Conservation (phyloP, 495 filamentous ascomycete species). For the Penicillium paxilli region DNA sequence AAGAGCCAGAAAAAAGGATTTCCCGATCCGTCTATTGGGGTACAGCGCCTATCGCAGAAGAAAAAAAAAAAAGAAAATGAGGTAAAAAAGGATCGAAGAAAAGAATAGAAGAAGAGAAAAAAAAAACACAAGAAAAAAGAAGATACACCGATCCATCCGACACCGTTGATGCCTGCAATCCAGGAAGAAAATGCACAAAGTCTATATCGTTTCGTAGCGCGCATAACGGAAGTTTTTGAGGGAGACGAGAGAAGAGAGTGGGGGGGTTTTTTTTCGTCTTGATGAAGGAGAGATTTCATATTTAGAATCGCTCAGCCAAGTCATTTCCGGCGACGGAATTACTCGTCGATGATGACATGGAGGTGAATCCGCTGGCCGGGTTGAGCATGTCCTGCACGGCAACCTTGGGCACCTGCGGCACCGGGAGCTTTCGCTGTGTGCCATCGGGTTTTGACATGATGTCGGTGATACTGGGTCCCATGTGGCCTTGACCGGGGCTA, state of each 20-base stretch:
- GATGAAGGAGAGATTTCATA: not conserved
- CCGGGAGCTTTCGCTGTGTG: constrained; percentile 88
- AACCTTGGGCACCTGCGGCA: constrained; percentile 85
- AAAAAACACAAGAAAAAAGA: constrained; percentile 13
- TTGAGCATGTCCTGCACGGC: constrained; percentile 85
- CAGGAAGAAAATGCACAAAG: constrained; percentile 42
- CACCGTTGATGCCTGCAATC: constrained; percentile 35
- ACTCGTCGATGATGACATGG: constrained; percentile 51
- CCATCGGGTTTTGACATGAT: constrained; percentile 89
- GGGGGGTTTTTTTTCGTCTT: not conserved
- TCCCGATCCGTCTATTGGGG: constrained; percentile 37
- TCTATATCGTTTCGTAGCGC: constrained; percentile 49
- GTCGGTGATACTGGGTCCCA: constrained; percentile 80
- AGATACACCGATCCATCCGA: constrained; percentile 24
- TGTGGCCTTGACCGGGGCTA: constrained; percentile 49
- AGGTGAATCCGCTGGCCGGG: constrained; percentile 59
- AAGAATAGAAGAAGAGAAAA: constrained; percentile 3
- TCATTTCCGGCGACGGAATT: constrained; percentile 49
- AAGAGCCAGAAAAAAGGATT: constrained; percentile 22
- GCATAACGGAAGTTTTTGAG: constrained; percentile 30
- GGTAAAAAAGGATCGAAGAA: constrained; percentile 18
- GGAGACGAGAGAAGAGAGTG: constrained; percentile 10
- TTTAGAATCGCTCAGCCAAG: constrained; percentile 42
- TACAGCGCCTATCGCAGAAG: constrained; percentile 34
- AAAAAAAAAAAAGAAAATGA: constrained; percentile 20